Conservation (phyloP, 305 asterid species). For the Rubia peregrina region DNA sequence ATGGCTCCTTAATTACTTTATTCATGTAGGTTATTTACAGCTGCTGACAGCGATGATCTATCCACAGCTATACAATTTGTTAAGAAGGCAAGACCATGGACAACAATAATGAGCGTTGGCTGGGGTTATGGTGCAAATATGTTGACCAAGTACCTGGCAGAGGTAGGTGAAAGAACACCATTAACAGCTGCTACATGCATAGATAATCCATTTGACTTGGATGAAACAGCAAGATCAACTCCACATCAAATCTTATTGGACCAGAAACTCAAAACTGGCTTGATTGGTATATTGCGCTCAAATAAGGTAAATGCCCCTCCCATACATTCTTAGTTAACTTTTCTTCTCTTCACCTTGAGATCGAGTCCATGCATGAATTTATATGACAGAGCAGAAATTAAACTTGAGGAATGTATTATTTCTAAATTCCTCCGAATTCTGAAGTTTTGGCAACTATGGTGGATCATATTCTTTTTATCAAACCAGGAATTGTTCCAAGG, state of each 20-base stretch:
- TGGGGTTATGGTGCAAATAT: conserved; percentile 99
- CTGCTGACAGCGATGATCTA: conserved; percentile 99
- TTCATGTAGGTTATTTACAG: conserved; percentile 97
- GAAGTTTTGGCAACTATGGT: not conserved
- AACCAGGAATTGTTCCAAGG: conserved; percentile 93
- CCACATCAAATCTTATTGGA: conserved; percentile 41
- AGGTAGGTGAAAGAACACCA: conserved; percentile 84
- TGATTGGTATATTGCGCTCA: conserved; percentile 59
- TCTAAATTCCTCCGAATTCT: not conserved
- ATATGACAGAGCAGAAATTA: not conserved
- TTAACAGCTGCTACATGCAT: conserved; percentile 91
- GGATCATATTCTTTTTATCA: conserved; percentile 11
- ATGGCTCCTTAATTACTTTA: conserved; percentile 42
- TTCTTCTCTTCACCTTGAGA: not conserved
- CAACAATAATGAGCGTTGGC: conserved; percentile 86
- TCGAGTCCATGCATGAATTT: not conserved
- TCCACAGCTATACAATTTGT: conserved; percentile 70
- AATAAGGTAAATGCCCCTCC: conserved; percentile 58
- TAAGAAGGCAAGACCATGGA: conserved; percentile 81
- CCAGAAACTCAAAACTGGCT: conserved; percentile 57
- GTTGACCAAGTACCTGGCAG: conserved; percentile 93
- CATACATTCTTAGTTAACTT: not conserved
- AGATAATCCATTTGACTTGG: conserved; percentile 93
- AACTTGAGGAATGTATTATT: not conserved
- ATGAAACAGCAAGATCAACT: conserved; percentile 60